Base-by-base conservation (phyloP, 2,329 filamentous ascomycete genomes). In the Pestalotiopsis sp. region DNA sequence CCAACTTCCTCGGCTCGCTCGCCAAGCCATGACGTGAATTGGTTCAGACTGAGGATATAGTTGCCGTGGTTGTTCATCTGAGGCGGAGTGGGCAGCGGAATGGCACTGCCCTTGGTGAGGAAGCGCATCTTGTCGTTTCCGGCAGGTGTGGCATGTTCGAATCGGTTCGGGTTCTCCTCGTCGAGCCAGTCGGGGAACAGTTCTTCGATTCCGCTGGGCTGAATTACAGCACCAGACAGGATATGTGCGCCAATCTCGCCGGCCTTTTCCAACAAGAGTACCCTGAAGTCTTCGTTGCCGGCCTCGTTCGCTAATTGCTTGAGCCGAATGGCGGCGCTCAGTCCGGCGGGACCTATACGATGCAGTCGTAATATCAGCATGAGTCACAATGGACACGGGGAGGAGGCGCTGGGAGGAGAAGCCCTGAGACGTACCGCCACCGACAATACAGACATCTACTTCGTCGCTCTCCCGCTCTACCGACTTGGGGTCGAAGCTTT, bases 61-160 rank as follows among this genome's bases (percentile, higher is more conserved):
- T 99, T 99, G 73, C 96, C 96, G 76, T 97, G 89, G 80, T 99
- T 99, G 84, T 95, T 90, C 96, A 99, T 99, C 83, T 98, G 96
- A 39, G 96, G 96, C 59, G 96, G 96, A 13, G 91, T 90, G 1
- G 95, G 96, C 66, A 98, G 85, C 5, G 94, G 93, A 68, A 97
- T 89, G 0, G 94, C 85, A 70, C 85, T 85, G 67, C 86, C 92
- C 83, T 95, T 92, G 61, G 95, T 98, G 70, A 99, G 87, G 82
- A 98, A 98, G 74, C 93, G 91, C 95, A 99, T 97, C 82, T 90
- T 91, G 77, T 99, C 96, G 64, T 84, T 84, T 71, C 89, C 92
- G 4, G 94, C 95, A 23, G 94, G 91, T 1, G 96, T 99, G 69
- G 92, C 93, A 80, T 93, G 86, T 80, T 94, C 90, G 83, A 98